Conservation (phyloP, 176 grass and related monocot genomes). For the Leersia perrieri region DNA sequence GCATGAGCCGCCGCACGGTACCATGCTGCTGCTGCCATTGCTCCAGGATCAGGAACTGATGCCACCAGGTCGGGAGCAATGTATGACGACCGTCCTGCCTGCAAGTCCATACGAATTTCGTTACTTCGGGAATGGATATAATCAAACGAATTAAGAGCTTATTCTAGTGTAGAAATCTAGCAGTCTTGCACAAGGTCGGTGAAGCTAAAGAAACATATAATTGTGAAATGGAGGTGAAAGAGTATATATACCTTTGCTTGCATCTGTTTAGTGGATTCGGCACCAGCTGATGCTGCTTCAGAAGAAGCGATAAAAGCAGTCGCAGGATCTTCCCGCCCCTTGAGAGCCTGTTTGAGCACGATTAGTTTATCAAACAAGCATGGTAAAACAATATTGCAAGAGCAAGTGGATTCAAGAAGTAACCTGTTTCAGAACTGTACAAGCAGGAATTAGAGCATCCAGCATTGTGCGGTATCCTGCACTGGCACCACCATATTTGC, state of each 20-base stretch:
- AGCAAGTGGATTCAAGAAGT: not conserved
- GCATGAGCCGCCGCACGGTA: constrained; percentile 62
- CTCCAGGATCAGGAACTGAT: constrained; percentile 86
- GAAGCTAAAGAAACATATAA: not conserved
- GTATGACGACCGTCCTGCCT: constrained; percentile 93
- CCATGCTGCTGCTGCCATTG: constrained; percentile 89
- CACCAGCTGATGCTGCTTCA: constrained; percentile 86
- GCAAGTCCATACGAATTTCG: constrained; percentile 24
- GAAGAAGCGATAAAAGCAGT: constrained; percentile 71
- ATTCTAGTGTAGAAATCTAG: not conserved
- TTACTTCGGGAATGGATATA: not conserved
- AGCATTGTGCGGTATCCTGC: constrained; percentile 92
- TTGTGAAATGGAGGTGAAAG: not conserved
- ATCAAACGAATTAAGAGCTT: not conserved
- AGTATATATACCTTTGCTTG: constrained; percentile 73
- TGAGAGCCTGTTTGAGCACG: constrained; percentile 57
- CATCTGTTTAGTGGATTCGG: constrained; percentile 93
- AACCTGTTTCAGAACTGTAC: constrained; percentile 68
- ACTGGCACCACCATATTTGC: constrained; percentile 94
- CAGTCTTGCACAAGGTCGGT: not conserved
- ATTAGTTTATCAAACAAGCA: constrained; percentile 25
- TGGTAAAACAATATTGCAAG: constrained; percentile 16
- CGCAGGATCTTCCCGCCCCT: constrained; percentile 83
- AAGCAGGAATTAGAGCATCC: constrained; percentile 97
- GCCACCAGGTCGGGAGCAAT: constrained; percentile 61